phyloP scores from a whole-genome alignment of 208 protist species.

The Wallacemonas sp. region DNA sequence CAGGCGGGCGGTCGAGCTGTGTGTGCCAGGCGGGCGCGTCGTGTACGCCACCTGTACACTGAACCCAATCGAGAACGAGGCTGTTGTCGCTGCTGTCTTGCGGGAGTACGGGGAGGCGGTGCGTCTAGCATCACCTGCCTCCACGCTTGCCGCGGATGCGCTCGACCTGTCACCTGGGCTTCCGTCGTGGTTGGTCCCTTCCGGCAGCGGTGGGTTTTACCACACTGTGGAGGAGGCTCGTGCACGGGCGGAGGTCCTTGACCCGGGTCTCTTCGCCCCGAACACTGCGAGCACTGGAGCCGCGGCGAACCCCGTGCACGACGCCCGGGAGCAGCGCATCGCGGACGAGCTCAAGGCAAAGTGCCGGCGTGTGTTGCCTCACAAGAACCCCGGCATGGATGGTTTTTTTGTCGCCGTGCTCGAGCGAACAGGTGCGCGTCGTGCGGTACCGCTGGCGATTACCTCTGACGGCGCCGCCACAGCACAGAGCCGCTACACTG shows the following conservation, averaged over 20 bases:
- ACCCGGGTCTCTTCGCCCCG: slow-evolving; percentile 43
- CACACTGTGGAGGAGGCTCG: slow-evolving; percentile 34
- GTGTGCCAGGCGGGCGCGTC: slow-evolving; percentile 72
- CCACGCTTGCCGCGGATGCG: background rate
- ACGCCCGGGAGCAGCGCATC: slow-evolving; percentile 13
- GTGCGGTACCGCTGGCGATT: background rate
- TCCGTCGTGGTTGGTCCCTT: slow-evolving; percentile 61
- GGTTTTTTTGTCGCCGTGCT: slow-evolving; percentile 80
- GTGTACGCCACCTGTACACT: slow-evolving; percentile 97
- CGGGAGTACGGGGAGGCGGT: slow-evolving; percentile 32
- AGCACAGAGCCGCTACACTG: background rate
- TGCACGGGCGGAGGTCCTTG: slow-evolving; percentile 31
- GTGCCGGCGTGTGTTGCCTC: slow-evolving; percentile 71
- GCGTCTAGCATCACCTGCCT: slow-evolving; percentile 47
- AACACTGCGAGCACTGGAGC: background rate
- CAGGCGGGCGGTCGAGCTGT: slow-evolving; percentile 58
- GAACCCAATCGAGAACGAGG: slow-evolving; percentile 97
- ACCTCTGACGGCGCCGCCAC: background rate
- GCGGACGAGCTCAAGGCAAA: slow-evolving; percentile 28
- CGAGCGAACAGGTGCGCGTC: slow-evolving; percentile 13
- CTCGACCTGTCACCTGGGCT: slow-evolving; percentile 43
- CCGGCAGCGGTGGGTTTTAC: slow-evolving; percentile 54
- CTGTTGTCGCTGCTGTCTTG: slow-evolving; percentile 87
- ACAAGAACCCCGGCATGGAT: slow-evolving; percentile 58
- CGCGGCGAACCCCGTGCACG: background rate